These are phyloP conservation scores for Fraxinus paxiana DNA, from an alignment of 305 asterid genomes.

Conservation along the genomic window DNA sequence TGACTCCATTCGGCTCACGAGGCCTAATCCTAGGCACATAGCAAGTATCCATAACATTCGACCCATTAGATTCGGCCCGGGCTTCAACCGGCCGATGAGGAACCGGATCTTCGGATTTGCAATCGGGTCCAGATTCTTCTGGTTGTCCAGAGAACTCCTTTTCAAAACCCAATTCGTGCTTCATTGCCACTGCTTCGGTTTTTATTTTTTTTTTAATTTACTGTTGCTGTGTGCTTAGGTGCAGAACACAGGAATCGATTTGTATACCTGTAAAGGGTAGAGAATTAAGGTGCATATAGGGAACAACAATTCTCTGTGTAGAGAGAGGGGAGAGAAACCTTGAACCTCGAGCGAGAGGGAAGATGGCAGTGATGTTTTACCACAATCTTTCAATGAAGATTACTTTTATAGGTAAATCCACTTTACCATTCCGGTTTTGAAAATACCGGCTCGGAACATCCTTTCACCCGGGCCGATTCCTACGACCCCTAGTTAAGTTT, in stretches of 20 bases:
- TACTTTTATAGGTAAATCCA: not conserved
- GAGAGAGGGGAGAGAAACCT: not conserved
- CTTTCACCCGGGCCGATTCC: not conserved
- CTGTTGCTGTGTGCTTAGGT: conserved; percentile 20
- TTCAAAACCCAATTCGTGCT: conserved; percentile 31
- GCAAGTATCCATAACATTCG: conserved; percentile 29
- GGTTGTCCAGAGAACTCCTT: conserved; percentile 23
- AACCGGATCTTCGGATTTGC: conserved; percentile 24
- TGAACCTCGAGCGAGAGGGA: not conserved
- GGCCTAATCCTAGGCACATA: conserved; percentile 43
- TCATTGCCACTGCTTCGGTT: conserved; percentile 29
- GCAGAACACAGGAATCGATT: not conserved
- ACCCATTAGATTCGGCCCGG: conserved; percentile 32
- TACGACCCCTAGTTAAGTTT: not conserved
- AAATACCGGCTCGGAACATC: not conserved
- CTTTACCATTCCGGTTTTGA: not conserved
- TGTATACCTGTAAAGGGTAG: not conserved
- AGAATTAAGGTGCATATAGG: not conserved
- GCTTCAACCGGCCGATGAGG: not conserved
- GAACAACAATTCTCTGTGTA: not conserved
- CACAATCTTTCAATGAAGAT: not conserved
- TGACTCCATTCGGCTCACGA: conserved; percentile 52
- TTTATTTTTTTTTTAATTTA: conserved; percentile 18
- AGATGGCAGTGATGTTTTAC: not conserved
- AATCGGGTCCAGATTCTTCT: conserved; percentile 8